A percentile compares a stretch with the other conserved stretches of the same genome.
phyloP scores from a whole-genome alignment of 148 eudicot genomes.

The Fagopyrum tataricum region DNA sequence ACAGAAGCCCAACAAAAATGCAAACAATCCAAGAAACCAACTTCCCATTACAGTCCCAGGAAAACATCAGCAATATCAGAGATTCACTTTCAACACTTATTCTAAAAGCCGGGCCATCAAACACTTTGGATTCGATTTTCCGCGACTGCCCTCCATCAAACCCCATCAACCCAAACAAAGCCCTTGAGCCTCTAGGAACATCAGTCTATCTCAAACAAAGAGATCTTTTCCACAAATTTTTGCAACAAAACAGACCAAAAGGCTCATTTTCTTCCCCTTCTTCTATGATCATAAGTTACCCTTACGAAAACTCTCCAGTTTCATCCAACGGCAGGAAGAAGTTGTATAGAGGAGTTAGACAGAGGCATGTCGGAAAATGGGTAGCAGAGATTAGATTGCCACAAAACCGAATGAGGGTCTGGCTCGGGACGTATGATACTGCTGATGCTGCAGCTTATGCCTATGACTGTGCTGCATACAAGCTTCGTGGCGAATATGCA shows the following conservation, averaged over 20 bases:
- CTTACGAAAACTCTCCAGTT: conserved; percentile 13
- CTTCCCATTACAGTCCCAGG: conserved; percentile 15
- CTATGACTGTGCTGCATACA: conserved; percentile 56
- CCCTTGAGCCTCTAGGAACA: conserved; percentile 54
- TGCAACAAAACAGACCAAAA: conserved; percentile 34
- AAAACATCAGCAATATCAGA: conserved; percentile 24
- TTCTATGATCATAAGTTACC: neutral
- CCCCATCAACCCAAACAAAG: conserved; percentile 14
- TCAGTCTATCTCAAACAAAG: conserved; percentile 71
- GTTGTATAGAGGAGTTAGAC: conserved; percentile 15
- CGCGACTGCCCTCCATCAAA: conserved; percentile 35
- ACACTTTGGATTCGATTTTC: conserved; percentile 75
- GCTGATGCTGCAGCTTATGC: conserved; percentile 68
- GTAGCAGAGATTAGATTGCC: conserved; percentile 69
- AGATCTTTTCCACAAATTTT: conserved; percentile 60
- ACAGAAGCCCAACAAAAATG: conserved; percentile 1
- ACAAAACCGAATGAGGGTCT: conserved; percentile 58
- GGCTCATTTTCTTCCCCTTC: conserved; percentile 14
- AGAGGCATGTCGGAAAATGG: conserved; percentile 44
- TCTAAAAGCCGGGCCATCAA: conserved; percentile 43
- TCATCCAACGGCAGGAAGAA: conserved; percentile 29
- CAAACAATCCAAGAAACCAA: conserved; percentile 36
- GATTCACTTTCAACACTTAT: conserved; percentile 63
- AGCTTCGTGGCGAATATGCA: conserved; percentile 55
- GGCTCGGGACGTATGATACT: conserved; percentile 62